A percentile compares a stretch with the other conserved stretches of the same genome.
Conservation (phyloP, 2,329 filamentous ascomycete species). For the Fusarium sp. region DNA sequence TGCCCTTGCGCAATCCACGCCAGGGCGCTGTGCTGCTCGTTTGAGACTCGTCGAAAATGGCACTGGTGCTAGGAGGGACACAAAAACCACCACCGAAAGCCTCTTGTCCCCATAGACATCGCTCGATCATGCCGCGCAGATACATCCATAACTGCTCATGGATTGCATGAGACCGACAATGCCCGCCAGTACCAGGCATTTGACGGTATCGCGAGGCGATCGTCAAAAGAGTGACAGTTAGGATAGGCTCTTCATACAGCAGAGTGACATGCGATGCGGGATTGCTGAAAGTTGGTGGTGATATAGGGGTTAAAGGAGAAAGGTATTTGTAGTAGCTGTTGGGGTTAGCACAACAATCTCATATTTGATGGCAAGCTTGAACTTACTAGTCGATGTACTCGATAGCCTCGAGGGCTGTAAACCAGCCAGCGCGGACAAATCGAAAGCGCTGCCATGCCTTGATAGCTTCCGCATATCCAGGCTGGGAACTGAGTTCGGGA, state of each 20-base stretch:
- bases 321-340: constrained; percentile 88
- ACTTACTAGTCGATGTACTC: constrained; percentile 90
- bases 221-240: constrained; percentile 90
- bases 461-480: constrained; percentile 76
- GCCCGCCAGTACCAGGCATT: constrained; percentile 81
- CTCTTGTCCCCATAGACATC: constrained; percentile 95
- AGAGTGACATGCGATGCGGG: constrained; percentile 83
- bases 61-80: constrained; percentile 70
- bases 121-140: constrained; percentile 92
- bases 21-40: constrained; percentile 77
- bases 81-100: constrained; percentile 92
- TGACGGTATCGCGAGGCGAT: constrained; percentile 89
- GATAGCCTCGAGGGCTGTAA: constrained; percentile 92
- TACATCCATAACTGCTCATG: constrained; percentile 97
- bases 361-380: not conserved
- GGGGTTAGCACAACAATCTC: constrained; percentile 20
- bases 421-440: constrained; percentile 97
- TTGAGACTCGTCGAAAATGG: constrained; percentile 66
- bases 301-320: constrained; percentile 92
- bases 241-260: constrained; percentile 89
- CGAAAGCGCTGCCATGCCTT: constrained; percentile 91
- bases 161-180: constrained; percentile 88
- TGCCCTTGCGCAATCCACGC: constrained; percentile 78
- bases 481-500: constrained; percentile 59
- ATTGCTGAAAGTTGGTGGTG: constrained; percentile 87